Conservation (phyloP, 2,329 filamentous ascomycete genomes). For the Fusarium hostae region DNA sequence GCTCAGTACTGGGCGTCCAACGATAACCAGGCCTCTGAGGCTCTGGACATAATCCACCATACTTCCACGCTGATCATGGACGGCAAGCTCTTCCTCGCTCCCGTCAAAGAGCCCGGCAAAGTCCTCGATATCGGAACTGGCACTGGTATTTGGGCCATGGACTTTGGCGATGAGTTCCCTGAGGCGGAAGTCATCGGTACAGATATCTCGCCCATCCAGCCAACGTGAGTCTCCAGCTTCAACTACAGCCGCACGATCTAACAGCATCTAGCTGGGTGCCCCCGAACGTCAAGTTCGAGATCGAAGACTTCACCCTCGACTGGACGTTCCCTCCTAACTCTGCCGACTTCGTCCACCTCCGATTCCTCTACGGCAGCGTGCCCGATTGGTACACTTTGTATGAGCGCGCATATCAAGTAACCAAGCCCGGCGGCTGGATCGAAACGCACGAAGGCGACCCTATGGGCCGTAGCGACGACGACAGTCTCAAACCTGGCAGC, state of each 20-base stretch:
- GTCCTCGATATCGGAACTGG: constrained; percentile 33
- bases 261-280: constrained; percentile 50
- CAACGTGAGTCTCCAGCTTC: constrained; percentile 45
- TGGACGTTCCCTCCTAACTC: constrained; percentile 47
- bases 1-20: constrained; percentile 37
- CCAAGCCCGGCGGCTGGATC: constrained; percentile 65
- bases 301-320: constrained; percentile 47
- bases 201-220: constrained; percentile 68
- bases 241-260: accelerated
- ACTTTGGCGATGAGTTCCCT: constrained; percentile 59
- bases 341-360: constrained; percentile 71
- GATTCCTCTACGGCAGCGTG: constrained; percentile 66
- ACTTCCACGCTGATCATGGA: constrained; percentile 21
- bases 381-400: constrained; percentile 66
- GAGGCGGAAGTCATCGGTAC: constrained; percentile 60
- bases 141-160: constrained; percentile 59
- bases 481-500: constrained; percentile 43
- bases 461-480: constrained; percentile 45
- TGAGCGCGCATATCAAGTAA: constrained; percentile 59
- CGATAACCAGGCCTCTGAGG: constrained; percentile 32
- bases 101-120: constrained; percentile 4
- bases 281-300: constrained; percentile 56
- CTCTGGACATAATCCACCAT: constrained; percentile 33
- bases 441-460: constrained; percentile 48
- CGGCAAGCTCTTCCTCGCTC: constrained; percentile 27